phyloP scores from a whole-genome alignment of 306 rosid species.

The Lagenaria siceraria region DNA sequence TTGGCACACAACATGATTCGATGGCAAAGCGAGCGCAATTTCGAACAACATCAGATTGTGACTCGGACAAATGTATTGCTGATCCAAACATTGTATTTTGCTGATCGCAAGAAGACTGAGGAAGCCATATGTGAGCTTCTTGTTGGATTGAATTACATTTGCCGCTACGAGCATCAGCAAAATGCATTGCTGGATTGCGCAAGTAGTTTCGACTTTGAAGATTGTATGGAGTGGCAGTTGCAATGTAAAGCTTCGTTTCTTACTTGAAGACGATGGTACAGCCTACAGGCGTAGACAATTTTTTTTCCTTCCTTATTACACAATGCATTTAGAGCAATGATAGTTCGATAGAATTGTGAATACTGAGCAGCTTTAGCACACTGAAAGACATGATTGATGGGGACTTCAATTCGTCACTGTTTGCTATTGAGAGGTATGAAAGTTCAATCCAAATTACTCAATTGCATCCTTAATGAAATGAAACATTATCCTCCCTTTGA shows the following conservation, averaged over 20 bases:
- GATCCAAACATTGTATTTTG: constrained; percentile 75
- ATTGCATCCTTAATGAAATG: not conserved
- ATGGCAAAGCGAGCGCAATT: constrained; percentile 94
- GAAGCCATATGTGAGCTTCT: constrained; percentile 75
- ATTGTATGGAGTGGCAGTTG: constrained; percentile 78
- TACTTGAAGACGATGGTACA: constrained; percentile 18
- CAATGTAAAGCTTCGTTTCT: constrained; percentile 49
- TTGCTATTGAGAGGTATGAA: constrained; percentile 1
- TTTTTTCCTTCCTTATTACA: not conserved
- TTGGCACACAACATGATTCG: constrained; percentile 87
- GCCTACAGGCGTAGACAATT: constrained; percentile 10
- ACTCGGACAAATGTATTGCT: constrained; percentile 62
- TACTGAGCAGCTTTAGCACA: constrained; percentile 26
- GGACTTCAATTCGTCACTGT: not conserved
- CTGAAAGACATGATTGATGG: constrained; percentile 12
- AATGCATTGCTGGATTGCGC: constrained; percentile 82
- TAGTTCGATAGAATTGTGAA: constrained; percentile 22
- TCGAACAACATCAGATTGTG: constrained; percentile 71
- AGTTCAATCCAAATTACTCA: not conserved
- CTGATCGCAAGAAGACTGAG: constrained; percentile 71
- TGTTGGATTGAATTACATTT: constrained; percentile 83
- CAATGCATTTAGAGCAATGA: constrained; percentile 1
- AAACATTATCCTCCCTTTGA: not conserved
- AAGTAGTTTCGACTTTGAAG: constrained; percentile 84
- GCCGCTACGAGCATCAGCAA: constrained; percentile 91